These are phyloP conservation scores for Penicillium herquei DNA, from an alignment of 495 filamentous ascomycete genomes.

Conservation along the genomic window DNA sequence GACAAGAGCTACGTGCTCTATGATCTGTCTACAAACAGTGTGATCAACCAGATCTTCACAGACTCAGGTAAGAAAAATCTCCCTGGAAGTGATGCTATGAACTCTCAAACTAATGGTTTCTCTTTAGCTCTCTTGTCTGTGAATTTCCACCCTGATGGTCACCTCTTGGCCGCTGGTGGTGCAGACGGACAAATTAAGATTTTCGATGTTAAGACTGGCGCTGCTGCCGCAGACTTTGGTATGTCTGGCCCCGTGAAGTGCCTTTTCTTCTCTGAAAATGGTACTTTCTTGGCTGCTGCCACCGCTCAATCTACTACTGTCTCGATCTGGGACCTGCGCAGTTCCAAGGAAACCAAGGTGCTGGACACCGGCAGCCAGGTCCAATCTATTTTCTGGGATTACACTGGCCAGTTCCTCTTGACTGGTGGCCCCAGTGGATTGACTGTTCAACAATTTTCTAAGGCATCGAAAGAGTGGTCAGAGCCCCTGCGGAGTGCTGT, in stretches of 20 bases:
- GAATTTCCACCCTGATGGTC: conserved; percentile 92
- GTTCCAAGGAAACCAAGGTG: conserved; percentile 70
- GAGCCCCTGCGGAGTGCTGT: conserved; percentile 78
- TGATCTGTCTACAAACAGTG: conserved; percentile 65
- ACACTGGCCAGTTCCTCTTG: conserved; percentile 89
- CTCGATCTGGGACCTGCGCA: conserved; percentile 88
- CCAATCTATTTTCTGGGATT: conserved; percentile 79
- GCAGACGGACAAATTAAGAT: conserved; percentile 75
- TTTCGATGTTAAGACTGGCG: conserved; percentile 75
- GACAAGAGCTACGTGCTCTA: conserved; percentile 96
- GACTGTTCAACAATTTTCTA: conserved; percentile 83
- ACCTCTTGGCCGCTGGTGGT: conserved; percentile 83
- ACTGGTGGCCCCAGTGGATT: conserved; percentile 77
- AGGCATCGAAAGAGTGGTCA: conserved; percentile 80
- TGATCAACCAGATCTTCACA: conserved; percentile 73
- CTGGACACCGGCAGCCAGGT: conserved; percentile 79
- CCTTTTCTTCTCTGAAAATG: conserved; percentile 92
- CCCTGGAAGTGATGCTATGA: not conserved
- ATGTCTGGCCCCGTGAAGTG: conserved; percentile 65
- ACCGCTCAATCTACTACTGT: conserved; percentile 70
- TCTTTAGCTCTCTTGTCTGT: conserved; percentile 70
- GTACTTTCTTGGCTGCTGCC: conserved; percentile 87
- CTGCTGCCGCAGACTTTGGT: conserved; percentile 67
- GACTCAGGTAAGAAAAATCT: conserved; percentile 66
- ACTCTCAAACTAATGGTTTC: not conserved